Conservation (phyloP, 768 basidiomycete species). For the Lactarius indigo region DNA sequence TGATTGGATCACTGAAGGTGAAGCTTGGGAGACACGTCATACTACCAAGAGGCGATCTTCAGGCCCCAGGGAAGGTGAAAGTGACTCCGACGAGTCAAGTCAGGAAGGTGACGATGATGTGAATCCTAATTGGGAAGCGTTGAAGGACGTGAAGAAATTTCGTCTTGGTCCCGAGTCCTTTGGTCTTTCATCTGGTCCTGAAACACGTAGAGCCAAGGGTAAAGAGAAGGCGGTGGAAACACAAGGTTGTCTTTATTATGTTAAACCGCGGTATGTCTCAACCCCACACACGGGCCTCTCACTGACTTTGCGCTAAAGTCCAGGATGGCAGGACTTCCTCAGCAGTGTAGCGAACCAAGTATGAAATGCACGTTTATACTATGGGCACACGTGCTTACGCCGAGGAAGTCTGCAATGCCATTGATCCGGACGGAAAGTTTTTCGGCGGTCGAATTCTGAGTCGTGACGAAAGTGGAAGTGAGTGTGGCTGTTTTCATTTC, state of each 20-base stretch:
- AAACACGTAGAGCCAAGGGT: constrained; percentile 45
- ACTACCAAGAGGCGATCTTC: constrained; percentile 33
- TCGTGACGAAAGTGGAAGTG: constrained; percentile 95
- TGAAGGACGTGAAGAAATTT: constrained; percentile 89
- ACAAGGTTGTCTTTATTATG: constrained; percentile 93
- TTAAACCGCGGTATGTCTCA: constrained; percentile 82
- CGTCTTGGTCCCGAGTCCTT: constrained; percentile 75
- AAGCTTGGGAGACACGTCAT: constrained; percentile 70
- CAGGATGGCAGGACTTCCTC: constrained; percentile 82
- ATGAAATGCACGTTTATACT: constrained; percentile 99
- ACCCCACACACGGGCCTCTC: constrained; percentile 2
- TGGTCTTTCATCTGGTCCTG: constrained; percentile 43
- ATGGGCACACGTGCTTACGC: constrained; percentile 99
- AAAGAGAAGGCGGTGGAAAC: constrained; percentile 63
- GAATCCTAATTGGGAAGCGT: constrained; percentile 91
- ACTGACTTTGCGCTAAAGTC: constrained; percentile 41
- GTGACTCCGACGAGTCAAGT: constrained; percentile 39
- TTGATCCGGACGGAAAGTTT: constrained; percentile 82
- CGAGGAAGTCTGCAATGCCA: constrained; percentile 88
- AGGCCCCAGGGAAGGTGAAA: constrained; percentile 33
- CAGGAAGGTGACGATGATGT: constrained; percentile 38
- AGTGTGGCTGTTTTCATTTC: constrained; percentile 34
- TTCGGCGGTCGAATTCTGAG: constrained; percentile 89
- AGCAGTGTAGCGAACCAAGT: constrained; percentile 63
- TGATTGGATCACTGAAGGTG: constrained; percentile 90